Percentiles rank a stretch among this genome's conserved stretches.
Evolutionary conservation across 352 stramenopile genomes (phyloP).

Genomic region (Phytopythium delawarense): DNA sequence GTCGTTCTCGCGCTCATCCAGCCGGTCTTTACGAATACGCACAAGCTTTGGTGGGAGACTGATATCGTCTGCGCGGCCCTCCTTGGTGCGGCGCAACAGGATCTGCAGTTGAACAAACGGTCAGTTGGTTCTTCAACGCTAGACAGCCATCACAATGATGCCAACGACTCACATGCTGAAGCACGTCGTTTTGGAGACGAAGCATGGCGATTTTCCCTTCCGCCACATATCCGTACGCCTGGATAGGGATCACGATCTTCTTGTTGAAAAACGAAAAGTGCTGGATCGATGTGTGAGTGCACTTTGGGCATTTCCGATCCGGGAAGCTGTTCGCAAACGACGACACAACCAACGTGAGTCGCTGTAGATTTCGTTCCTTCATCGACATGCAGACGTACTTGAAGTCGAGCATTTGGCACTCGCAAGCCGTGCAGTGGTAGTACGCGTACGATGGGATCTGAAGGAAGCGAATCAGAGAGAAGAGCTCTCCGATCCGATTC

Average conservation of each 20-base stretch:
- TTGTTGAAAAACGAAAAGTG: constrained; percentile 99
- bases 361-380: not conserved
- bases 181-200: constrained; percentile 92
- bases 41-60: constrained; percentile 87
- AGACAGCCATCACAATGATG: not conserved
- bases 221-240: constrained; percentile 92
- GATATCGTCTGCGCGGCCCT: constrained; percentile 95
- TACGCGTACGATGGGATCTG: constrained; percentile 96
- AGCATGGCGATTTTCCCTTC: constrained; percentile 95
- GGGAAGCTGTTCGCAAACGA: constrained; percentile 52
- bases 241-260: constrained; percentile 98
- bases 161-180: constrained; percentile 68
- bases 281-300: constrained; percentile 91
- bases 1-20: constrained; percentile 94
- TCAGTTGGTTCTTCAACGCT: not conserved
- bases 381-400: constrained; percentile 50
- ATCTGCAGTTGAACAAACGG: constrained; percentile 67
- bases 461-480: constrained; percentile 97
- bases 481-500: constrained; percentile 93
- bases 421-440: constrained; percentile 96
- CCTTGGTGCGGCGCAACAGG: constrained; percentile 97
- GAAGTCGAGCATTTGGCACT: constrained; percentile 96
- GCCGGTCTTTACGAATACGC: constrained; percentile 72
- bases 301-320: constrained; percentile 88
- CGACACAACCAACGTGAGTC: not conserved